phyloP scores from a whole-genome alignment of 768 basidiomycete genomes.

The Asterophora lycoperdoides region DNA sequence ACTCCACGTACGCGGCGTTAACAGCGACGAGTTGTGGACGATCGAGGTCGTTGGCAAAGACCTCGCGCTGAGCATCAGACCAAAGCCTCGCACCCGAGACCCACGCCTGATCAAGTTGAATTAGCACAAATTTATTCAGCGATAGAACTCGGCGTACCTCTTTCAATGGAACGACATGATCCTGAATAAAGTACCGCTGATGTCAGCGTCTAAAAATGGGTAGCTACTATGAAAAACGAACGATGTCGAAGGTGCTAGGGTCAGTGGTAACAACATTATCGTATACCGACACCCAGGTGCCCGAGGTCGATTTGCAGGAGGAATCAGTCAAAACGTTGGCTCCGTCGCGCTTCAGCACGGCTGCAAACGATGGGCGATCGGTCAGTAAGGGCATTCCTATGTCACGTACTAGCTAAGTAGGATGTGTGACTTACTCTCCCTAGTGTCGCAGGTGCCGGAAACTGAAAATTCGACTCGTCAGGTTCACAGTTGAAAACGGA shows the following conservation, averaged over 20 bases:
- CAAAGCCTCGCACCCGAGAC: slow-evolving; percentile 50
- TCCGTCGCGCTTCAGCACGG: slow-evolving; percentile 43
- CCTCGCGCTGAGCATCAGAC: slow-evolving; percentile 46
- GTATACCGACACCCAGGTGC: slow-evolving; percentile 26
- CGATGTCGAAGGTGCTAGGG: slow-evolving; percentile 49
- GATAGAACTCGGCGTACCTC: slow-evolving; percentile 28
- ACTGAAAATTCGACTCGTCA: slow-evolving; percentile 25
- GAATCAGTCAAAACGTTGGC: slow-evolving; percentile 37
- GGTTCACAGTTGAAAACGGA: neutral
- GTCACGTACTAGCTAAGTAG: too few relatives aligned
- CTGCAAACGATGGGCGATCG: slow-evolving; percentile 18
- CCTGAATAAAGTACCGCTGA: slow-evolving; percentile 23
- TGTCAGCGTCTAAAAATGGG: too few relatives aligned
- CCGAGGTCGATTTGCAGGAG: slow-evolving; percentile 42
- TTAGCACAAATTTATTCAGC: neutral
- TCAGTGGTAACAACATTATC: slow-evolving; percentile 41
- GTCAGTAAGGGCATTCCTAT: neutral
- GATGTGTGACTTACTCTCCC: slow-evolving; percentile 37
- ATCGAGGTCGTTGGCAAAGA: slow-evolving; percentile 52
- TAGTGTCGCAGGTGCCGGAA: slow-evolving; percentile 47
- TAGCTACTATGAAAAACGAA: slow-evolving; percentile 24
- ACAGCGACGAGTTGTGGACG: slow-evolving; percentile 53
- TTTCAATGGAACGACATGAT: slow-evolving; percentile 52
- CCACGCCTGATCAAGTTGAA: slow-evolving; percentile 38
- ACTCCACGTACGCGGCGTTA: slow-evolving; percentile 30